A percentile compares a stretch with the other conserved stretches of the same genome.
Conservation (phyloP, 2,329 filamentous ascomycete genomes). For the Emericellopsis atlantica region DNA sequence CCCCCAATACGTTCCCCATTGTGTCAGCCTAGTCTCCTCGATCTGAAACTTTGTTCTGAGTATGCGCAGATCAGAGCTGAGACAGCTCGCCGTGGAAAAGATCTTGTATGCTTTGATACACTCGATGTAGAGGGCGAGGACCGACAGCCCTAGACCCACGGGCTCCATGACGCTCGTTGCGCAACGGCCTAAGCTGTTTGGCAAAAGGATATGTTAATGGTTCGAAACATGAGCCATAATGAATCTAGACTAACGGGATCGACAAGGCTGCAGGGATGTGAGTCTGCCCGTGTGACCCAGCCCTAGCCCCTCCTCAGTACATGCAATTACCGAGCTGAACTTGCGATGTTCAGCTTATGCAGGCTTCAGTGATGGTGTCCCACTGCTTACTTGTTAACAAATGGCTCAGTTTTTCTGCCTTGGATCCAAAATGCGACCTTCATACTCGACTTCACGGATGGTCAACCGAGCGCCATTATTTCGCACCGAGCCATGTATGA, state of each 20-base stretch:
- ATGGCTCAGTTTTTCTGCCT: too few species aligned
- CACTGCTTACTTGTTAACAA: too few species aligned
- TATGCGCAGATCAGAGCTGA: not conserved
- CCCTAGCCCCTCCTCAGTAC: not conserved
- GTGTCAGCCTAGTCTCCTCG: not conserved
- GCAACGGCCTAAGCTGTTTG: too few species aligned
- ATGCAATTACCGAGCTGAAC: not conserved
- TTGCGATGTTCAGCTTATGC: not conserved
- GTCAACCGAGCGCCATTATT: not conserved
- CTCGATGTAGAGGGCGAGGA: not conserved
- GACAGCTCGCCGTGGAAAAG: not conserved
- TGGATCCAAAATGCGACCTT: too few species aligned
- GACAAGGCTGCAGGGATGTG: too few species aligned
- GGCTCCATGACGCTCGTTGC: not conserved
- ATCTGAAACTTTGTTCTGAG: not conserved
- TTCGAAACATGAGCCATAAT: too few species aligned
- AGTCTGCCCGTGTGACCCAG: too few species aligned
- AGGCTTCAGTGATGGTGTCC: not conserved
- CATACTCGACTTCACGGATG: too few species aligned
- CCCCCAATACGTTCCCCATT: not conserved
- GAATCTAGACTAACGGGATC: too few species aligned
- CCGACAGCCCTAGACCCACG: not conserved
- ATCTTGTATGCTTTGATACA: not conserved
- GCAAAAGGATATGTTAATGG: too few species aligned
- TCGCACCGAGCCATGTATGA: not conserved